phyloP scores from a whole-genome alignment of 2,329 filamentous ascomycete genomes.

The Grosmannia penicillata region DNA sequence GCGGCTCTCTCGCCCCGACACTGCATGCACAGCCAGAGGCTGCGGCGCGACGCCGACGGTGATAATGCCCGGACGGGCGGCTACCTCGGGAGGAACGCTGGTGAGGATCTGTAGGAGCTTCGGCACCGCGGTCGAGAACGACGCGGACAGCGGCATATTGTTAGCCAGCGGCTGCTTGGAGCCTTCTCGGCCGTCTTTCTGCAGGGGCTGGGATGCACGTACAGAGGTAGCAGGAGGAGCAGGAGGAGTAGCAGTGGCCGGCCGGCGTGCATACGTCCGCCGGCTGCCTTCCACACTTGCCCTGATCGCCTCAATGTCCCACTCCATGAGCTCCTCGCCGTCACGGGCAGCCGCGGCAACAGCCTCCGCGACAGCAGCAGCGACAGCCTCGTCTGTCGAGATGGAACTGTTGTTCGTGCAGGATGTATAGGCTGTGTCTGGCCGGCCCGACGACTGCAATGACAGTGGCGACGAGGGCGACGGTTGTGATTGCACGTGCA shows the following conservation, averaged over 20 bases:
- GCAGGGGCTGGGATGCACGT: no score
- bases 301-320: constrained; percentile 9
- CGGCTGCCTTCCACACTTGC: constrained; percentile 5
- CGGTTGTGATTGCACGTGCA: not conserved
- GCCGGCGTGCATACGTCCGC: no score
- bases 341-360: not conserved
- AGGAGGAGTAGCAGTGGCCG: not conserved
- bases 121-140: constrained; percentile 6
- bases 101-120: constrained; percentile 3
- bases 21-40: not conserved
- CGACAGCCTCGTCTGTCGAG: not conserved
- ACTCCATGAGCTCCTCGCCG: constrained; percentile 6
- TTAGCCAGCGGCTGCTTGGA: not conserved
- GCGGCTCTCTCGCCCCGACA: not conserved
- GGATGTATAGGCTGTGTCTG: no score
- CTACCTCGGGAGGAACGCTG: not conserved
- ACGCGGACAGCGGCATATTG: not conserved
- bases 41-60: constrained; percentile 1
- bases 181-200: no score
- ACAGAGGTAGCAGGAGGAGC: no score
- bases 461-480: not conserved
- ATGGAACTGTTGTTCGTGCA: not conserved
- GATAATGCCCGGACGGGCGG: constrained; percentile 4
- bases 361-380: not conserved
- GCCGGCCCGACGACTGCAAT: no score